Evolutionary conservation across 176 grass and related monocot species (phyloP).

Genomic region (Avena sativa): DNA sequence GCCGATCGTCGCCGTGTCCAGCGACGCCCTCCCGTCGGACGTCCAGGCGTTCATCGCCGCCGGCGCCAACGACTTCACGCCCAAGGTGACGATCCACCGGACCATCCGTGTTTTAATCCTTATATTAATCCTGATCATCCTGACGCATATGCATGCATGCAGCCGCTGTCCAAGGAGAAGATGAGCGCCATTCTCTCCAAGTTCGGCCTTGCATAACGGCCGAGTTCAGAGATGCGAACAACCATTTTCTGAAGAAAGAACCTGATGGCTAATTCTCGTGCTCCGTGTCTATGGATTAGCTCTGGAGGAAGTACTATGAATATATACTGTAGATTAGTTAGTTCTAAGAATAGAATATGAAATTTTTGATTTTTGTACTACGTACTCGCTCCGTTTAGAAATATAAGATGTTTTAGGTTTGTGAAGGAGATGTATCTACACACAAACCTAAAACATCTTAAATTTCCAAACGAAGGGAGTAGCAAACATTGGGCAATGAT

Average conservation of each 20-base stretch:
- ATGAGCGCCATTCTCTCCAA: conserved; percentile 49
- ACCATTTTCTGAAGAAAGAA: no score
- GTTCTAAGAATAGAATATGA: no score
- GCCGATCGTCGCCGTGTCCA: conserved; percentile 69
- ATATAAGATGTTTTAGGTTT: no score
- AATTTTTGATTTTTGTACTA: background rate
- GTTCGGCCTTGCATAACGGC: conserved; percentile 40
- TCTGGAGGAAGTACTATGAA: no score
- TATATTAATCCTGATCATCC: no score
- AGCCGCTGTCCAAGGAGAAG: conserved; percentile 68
- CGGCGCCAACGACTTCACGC: conserved; percentile 66
- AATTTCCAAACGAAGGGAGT: no score
- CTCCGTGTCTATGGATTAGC: no score
- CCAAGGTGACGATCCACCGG: conserved; percentile 48
- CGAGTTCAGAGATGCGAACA: background rate
- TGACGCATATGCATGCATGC: background rate
- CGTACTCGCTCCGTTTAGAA: no score
- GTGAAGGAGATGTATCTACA: no score
- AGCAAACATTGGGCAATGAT: background rate
- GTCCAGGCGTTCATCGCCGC: conserved; percentile 62
- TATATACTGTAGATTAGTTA: no score
- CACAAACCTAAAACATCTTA: no score
- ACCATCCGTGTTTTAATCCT: background rate
- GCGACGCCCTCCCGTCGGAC: conserved; percentile 55
- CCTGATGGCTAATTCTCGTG: no score